Evolutionary conservation across 2,329 filamentous ascomycete species (phyloP).

Genomic region (Fusarium ambrosium): DNA sequence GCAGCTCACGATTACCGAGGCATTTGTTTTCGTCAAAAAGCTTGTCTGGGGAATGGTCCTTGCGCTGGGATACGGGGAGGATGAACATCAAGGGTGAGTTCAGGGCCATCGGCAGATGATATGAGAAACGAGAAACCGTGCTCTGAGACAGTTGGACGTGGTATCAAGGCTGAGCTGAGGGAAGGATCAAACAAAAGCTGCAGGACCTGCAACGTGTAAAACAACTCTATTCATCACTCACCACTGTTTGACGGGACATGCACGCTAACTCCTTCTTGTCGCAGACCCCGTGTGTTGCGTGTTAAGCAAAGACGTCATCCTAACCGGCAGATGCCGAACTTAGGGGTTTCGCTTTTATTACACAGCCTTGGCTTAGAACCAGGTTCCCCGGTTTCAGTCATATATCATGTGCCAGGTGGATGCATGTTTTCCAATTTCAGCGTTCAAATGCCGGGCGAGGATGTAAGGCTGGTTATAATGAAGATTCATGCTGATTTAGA

Average conservation of each 20-base stretch:
- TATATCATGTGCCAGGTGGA: background rate
- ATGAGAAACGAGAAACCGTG: background rate
- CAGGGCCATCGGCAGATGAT: background rate
- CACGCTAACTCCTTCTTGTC: background rate
- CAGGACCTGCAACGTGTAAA: background rate
- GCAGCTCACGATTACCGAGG: background rate
- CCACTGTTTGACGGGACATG: background rate
- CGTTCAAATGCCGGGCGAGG: background rate
- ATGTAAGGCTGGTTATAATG: background rate
- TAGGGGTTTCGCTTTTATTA: background rate
- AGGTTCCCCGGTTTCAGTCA: constrained; percentile 1
- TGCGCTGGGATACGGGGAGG: background rate
- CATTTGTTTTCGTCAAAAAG: background rate
- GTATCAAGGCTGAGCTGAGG: background rate
- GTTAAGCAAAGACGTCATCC: background rate
- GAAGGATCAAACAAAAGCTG: background rate
- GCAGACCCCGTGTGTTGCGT: background rate
- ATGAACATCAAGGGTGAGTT: background rate
- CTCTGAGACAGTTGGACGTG: background rate
- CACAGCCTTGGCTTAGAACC: background rate
- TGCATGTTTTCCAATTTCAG: background rate
- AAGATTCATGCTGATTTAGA: background rate
- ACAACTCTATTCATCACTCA: background rate
- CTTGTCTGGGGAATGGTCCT: background rate
- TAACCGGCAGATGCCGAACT: background rate